Base-by-base conservation (phyloP, 257 asterid genomes). In the Buddleja alternifolia region DNA sequence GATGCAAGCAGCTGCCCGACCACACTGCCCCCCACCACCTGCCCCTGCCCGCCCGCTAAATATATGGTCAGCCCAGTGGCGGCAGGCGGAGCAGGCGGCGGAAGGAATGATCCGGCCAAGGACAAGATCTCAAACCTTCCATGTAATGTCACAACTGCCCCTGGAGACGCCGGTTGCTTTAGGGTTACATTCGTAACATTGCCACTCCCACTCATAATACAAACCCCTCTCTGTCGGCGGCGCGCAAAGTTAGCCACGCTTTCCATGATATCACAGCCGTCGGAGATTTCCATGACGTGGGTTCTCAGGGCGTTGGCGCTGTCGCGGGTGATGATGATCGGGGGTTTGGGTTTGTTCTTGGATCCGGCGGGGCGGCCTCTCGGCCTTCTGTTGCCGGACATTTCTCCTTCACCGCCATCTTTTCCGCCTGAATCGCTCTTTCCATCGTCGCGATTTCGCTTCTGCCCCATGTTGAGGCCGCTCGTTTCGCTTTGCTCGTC, bases 351-450 rank as follows among this genome's bases (percentile, higher is more conserved):
- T 20, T 88, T 88, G 84, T 88, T 88, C 73, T 88, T 88, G 59
- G 95, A 88, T 51, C 95, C 95, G 17, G 95, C 82, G 1, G 96
- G 96, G 2, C 96, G 78, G 44, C 96, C 96, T 8, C 96, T 53
- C 0, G 95, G 88, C 61, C 93, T 60, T 67, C 96, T 69, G 7
- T 63, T 41, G 25, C 48, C 72, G 47, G 75, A 45, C 23, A 77
- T 80, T 20, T 84, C 88, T 29, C 84, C 84, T 1, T 74, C 90
- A 7, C 70, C 74, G 6, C 42, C 69, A 16, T 77, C 73, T n/a
- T 56, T 58, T 10, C 59, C 67, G 12, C 66, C 65, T 53, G 75
- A 72, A 14, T 75, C 75, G 24, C 73, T 70, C 62, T 63, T 66
- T 39, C 52, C 70, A 24, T 75, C 85, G 8, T 75, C 83, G 2